Conservation (phyloP, 106 monocot species). For the Acorus gramineus region DNA sequence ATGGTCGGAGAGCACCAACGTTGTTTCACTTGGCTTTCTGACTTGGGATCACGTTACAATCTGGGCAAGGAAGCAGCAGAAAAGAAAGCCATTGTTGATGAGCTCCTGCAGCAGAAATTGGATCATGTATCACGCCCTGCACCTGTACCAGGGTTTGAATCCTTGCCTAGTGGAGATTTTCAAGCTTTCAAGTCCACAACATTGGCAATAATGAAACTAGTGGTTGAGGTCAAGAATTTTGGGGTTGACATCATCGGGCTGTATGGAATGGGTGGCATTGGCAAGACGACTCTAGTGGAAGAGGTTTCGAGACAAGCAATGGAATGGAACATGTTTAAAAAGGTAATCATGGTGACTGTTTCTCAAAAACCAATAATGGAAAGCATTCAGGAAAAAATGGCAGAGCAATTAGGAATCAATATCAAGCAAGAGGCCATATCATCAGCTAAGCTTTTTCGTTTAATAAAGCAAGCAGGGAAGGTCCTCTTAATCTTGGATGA, state of each 20-base stretch:
- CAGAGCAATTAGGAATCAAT: conserved; percentile 11
- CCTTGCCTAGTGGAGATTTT: conserved; percentile 18
- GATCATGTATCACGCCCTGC: conserved; percentile 2
- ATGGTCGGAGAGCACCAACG: conserved; percentile 2
- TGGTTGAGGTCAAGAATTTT: conserved; percentile 9
- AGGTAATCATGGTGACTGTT: conserved; percentile 12
- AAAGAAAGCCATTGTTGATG: neutral
- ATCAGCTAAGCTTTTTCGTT: conserved; percentile 5
- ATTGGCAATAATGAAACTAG: conserved; percentile 9
- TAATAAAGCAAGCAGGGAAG: conserved; percentile 19
- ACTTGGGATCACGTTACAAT: conserved; percentile 1
- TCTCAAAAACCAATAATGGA: conserved; percentile 20
- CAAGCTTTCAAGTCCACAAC: conserved; percentile 13
- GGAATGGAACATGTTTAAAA: conserved; percentile 13
- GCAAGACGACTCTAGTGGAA: conserved; percentile 24
- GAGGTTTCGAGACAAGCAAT: conserved; percentile 9
- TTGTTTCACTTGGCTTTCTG: conserved; percentile 1
- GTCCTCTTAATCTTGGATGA: conserved; percentile 34
- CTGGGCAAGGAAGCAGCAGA: conserved; percentile 13
- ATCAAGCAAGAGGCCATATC: neutral
- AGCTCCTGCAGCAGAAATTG: conserved; percentile 5
- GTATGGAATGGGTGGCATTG: conserved; percentile 22
- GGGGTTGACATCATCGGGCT: conserved; percentile 13
- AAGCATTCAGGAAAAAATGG: conserved; percentile 13
- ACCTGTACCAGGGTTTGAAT: neutral